phyloP scores from a whole-genome alignment of 2,329 filamentous ascomycete genomes.

The Fusarium incarnatum region DNA sequence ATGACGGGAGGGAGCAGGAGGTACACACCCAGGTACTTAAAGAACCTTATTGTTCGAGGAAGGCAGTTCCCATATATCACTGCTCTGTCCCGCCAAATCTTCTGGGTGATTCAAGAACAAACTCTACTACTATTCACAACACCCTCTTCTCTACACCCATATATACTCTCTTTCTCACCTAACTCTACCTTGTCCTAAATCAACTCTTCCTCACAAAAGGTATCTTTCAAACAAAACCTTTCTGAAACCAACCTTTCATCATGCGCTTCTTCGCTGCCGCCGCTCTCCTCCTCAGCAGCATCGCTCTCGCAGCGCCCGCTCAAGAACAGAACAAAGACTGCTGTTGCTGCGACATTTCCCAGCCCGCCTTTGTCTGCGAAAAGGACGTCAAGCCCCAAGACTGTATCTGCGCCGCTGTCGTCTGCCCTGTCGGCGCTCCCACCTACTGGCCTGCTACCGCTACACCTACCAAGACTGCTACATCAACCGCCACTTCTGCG shows the following conservation, averaged over 20 bases:
- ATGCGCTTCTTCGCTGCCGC: slow-evolving; percentile 46
- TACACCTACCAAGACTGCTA: not conserved
- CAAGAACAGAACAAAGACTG: slow-evolving; percentile 37
- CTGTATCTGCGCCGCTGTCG: slow-evolving; percentile 45
- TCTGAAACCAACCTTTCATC: not conserved
- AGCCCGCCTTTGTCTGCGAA: slow-evolving; percentile 45
- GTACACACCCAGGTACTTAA: slow-evolving; percentile 15
- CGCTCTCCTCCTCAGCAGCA: slow-evolving; percentile 39
- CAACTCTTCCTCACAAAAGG: not conserved
- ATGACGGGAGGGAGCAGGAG: not conserved
- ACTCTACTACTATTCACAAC: slow-evolving; percentile 13
- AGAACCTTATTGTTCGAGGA: slow-evolving; percentile 1
- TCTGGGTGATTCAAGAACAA: slow-evolving; percentile 19
- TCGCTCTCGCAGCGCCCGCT: slow-evolving; percentile 38
- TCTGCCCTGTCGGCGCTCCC: slow-evolving; percentile 41
- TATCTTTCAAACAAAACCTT: not conserved
- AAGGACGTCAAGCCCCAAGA: slow-evolving; percentile 22
- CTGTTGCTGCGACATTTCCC: slow-evolving; percentile 52
- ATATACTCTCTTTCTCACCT: not conserved
- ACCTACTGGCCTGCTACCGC: slow-evolving; percentile 22
- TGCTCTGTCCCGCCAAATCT: not conserved
- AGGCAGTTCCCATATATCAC: not conserved
- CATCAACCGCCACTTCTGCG: not conserved
- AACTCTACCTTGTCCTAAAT: not conserved
- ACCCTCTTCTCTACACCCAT: not conserved